phyloP scores from a whole-genome alignment of 306 rosid genomes.

The Quercus rubra region DNA sequence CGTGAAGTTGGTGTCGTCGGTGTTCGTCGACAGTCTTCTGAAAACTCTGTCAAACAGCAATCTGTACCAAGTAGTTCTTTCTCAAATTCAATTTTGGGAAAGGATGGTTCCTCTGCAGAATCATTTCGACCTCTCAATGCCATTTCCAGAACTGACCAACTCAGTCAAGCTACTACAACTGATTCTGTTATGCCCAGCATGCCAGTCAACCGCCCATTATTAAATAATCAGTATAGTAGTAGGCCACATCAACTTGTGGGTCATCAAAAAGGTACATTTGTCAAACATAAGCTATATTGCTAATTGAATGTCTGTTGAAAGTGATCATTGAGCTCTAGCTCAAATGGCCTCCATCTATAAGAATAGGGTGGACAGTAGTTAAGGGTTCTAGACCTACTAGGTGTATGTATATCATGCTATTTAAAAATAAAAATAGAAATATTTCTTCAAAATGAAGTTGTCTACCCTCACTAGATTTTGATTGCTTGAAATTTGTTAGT shows the following conservation, averaged over 20 bases:
- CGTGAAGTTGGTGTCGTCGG: constrained; percentile 98
- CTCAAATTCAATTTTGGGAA: constrained; percentile 49
- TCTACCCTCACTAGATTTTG: neutral
- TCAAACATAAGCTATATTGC: neutral
- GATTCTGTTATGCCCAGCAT: constrained; percentile 53
- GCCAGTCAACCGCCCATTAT: constrained; percentile 46
- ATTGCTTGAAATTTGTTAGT: neutral
- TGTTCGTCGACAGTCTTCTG: constrained; percentile 71
- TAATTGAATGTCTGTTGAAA: neutral
- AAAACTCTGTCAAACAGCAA: constrained; percentile 45
- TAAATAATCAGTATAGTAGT: constrained; percentile 53
- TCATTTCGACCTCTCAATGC: constrained; percentile 56
- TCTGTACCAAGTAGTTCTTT: constrained; percentile 53
- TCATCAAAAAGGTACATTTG: constrained; percentile 83
- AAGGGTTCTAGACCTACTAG: too few species aligned
- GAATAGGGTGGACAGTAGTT: too few species aligned
- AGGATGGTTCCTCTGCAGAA: constrained; percentile 59
- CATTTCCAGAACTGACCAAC: constrained; percentile 57
- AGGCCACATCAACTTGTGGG: constrained; percentile 70
- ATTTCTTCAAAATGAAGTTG: neutral
- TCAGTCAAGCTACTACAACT: constrained; percentile 44
- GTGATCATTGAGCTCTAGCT: too few species aligned
- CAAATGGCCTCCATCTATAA: too few species aligned
- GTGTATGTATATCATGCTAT: too few species aligned
- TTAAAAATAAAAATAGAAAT: too few species aligned